Evolutionary conservation across 805 yeast genomes (phyloP).

Genomic region (Hanseniaspora singularis): DNA sequence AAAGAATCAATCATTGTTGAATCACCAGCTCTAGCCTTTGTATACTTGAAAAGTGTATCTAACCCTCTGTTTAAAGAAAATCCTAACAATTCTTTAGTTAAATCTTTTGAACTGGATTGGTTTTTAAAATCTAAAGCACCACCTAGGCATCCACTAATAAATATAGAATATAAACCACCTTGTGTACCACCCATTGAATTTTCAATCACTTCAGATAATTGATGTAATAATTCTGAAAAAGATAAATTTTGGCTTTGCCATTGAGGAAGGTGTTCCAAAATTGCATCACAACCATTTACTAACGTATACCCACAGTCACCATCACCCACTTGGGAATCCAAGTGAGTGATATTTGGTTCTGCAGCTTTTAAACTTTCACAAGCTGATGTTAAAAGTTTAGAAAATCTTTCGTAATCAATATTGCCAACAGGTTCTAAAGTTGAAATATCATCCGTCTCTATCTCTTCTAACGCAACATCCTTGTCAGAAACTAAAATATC

Average conservation of each 20-base stretch:
- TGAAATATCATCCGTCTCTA: constrained; percentile 26
- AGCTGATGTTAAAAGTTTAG: constrained; percentile 34
- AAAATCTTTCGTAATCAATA: constrained; percentile 27
- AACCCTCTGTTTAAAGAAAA: constrained; percentile 47
- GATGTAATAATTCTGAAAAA: constrained; percentile 41
- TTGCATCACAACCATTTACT: constrained; percentile 67
- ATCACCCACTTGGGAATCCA: constrained; percentile 86
- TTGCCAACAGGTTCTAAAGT: constrained; percentile 28
- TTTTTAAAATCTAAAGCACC: constrained; percentile 29
- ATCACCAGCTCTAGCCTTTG: constrained; percentile 81
- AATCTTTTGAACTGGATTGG: constrained; percentile 22
- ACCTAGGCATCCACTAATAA: constrained; percentile 60
- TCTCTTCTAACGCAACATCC: not conserved
- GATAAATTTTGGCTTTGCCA: constrained; percentile 34
- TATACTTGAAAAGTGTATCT: constrained; percentile 66
- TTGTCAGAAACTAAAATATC: constrained; percentile 13
- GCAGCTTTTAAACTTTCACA: constrained; percentile 43
- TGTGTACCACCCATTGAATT: constrained; percentile 96
- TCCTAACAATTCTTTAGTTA: constrained; percentile 32
- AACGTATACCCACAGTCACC: constrained; percentile 95
- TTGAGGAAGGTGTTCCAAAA: constrained; percentile 41
- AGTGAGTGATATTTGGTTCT: constrained; percentile 77
- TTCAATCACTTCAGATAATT: constrained; percentile 73
- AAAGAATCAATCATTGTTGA: constrained; percentile 81
- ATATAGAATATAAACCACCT: constrained; percentile 85